These are phyloP conservation scores for Trichoderma koningii DNA, from an alignment of 2,329 filamentous ascomycete genomes.

Conservation along the genomic window DNA sequence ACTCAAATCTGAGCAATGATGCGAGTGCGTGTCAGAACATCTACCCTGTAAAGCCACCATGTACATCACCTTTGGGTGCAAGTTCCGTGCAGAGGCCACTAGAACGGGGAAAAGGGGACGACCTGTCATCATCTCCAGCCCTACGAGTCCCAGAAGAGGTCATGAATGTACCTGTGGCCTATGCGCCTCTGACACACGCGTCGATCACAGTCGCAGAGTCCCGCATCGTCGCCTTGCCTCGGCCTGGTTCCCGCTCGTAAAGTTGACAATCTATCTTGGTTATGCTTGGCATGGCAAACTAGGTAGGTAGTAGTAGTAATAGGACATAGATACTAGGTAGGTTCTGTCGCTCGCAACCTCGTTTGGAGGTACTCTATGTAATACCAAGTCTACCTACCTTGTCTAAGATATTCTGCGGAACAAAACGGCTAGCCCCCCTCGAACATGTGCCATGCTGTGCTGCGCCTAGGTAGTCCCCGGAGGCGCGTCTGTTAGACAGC, in stretches of 20 bases:
- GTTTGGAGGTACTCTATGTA: too few species aligned
- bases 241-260: neutral
- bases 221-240: neutral
- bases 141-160: neutral
- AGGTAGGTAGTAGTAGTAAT: neutral
- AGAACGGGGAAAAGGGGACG: neutral
- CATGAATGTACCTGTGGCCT: too few species aligned
- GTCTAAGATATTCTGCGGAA: neutral
- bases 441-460: conserved; percentile 11
- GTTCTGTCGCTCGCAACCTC: neutral
- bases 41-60: too few species aligned
- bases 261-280: neutral
- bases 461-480: conserved; percentile 12
- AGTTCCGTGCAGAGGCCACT: too few species aligned
- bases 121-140: neutral
- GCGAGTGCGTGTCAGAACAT: too few species aligned
- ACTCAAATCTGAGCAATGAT: too few species aligned
- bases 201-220: neutral
- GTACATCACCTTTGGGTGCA: too few species aligned
- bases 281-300: neutral
- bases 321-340: too few species aligned
- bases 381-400: too few species aligned
- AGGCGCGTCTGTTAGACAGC: conserved; percentile 8
- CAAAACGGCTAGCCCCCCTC: neutral
- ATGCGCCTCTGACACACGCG: too few species aligned